Conservation (phyloP, 2,329 filamentous ascomycete genomes). For the Epichloe glyceriae region DNA sequence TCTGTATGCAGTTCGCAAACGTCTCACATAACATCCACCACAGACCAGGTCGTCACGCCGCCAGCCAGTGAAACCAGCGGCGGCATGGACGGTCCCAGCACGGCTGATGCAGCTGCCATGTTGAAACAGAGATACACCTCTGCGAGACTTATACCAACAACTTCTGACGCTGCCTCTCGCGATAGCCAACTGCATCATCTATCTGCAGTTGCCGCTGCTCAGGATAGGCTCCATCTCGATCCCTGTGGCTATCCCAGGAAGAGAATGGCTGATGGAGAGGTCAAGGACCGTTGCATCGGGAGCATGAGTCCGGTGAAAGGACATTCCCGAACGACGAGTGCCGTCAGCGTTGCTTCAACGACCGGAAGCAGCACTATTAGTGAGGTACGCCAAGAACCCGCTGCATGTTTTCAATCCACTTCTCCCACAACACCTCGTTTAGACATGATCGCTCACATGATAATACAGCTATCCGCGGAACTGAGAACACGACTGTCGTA, state of each 20-base stretch:
- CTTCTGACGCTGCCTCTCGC: constrained; percentile 29
- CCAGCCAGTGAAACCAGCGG: constrained; percentile 14
- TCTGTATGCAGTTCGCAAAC: constrained; percentile 15
- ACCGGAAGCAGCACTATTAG: constrained; percentile 59
- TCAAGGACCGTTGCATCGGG: constrained; percentile 41
- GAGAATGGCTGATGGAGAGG: constrained; percentile 61
- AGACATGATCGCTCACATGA: constrained; percentile 9
- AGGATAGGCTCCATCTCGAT: constrained; percentile 33
- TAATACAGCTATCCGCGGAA: constrained; percentile 59
- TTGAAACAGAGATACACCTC: constrained; percentile 5
- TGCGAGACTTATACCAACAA: background rate
- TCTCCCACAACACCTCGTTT: background rate
- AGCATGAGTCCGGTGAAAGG: constrained; percentile 36
- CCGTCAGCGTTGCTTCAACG: constrained; percentile 46
- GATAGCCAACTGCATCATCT: constrained; percentile 43
- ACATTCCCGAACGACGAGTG: constrained; percentile 61
- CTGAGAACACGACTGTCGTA: constrained; percentile 78
- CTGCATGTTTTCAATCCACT: no score
- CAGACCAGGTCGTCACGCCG: constrained; percentile 17
- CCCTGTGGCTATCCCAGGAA: constrained; percentile 41
- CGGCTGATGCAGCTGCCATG: constrained; percentile 10
- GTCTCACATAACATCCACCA: constrained; percentile 14
- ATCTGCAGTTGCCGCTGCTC: constrained; percentile 43
- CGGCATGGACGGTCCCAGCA: constrained; percentile 6
- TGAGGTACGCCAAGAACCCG: constrained; percentile 43